Percentiles rank a stretch among this genome's conserved stretches.
Evolutionary conservation across 352 stramenopile genomes (phyloP).

Genomic region (Globisporangium mamillatum): DNA sequence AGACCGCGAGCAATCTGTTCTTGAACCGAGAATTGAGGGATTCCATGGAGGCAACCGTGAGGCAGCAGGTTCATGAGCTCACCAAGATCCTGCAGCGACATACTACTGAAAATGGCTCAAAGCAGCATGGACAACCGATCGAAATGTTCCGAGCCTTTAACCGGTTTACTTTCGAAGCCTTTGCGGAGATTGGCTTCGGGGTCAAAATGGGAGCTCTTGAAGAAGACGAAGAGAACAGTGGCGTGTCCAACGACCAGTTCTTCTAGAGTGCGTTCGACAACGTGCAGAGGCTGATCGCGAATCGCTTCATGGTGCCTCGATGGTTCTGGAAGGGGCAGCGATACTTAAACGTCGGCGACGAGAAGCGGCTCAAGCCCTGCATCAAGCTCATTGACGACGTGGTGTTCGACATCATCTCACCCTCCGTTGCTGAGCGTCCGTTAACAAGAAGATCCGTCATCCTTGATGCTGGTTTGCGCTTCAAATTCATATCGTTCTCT

Average conservation of each 20-base stretch:
- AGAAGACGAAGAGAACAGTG: background rate
- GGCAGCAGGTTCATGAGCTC: background rate
- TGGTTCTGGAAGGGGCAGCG: background rate
- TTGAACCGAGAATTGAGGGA: constrained; percentile 32
- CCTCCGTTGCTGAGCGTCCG: too few relatives aligned
- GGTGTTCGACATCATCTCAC: background rate
- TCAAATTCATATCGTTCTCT: too few relatives aligned
- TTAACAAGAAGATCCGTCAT: too few relatives aligned
- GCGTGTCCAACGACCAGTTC: background rate
- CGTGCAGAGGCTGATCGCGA: background rate
- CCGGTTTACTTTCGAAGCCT: constrained; percentile 26
- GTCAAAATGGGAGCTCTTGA: background rate
- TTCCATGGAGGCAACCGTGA: constrained; percentile 23
- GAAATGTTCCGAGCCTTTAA: constrained; percentile 22
- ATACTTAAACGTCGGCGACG: background rate
- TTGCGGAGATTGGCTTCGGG: constrained; percentile 8
- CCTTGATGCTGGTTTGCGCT: too few relatives aligned
- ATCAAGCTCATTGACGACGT: background rate
- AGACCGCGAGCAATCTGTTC: constrained; percentile 51
- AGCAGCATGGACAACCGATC: background rate
- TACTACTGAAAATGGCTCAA: background rate
- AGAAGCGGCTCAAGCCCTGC: background rate
- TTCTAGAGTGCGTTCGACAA: background rate
- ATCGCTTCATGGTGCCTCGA: background rate
- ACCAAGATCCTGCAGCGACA: background rate